Evolutionary conservation across 2,329 filamentous ascomycete species (phyloP), one percentile per base, ranked within the genome.

Genomic region (Trichocomaceae sp.): DNA sequence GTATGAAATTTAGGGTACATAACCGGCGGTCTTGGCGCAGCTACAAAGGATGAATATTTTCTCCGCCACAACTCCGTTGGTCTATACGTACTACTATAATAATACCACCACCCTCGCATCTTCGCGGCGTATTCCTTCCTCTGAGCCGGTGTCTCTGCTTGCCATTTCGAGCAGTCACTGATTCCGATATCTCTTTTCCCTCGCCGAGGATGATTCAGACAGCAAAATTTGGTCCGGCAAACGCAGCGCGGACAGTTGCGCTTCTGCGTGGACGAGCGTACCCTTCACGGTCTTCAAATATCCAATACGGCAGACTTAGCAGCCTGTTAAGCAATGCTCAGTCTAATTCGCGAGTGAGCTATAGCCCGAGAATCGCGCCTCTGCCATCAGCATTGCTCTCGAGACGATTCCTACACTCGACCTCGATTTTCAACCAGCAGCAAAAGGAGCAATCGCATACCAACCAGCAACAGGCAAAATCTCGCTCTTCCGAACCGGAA

Each of bases 141-240:
- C 19, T 37, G 37, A 31, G 29, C n/a, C 33, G 29, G 29, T 47
- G 12, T 12, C 13, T 17, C 45, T 55, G 37, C 26, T 50, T 55
- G 37, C 19, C 12, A 9, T 55, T n/a, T 35, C 7, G 39, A 17
- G 39, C 39, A 42, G 39, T 42, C 17, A 42, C 39, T 42, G 35
- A 5, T 22, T 17, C 44, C n/a, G 33, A 47, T 12, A 22, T 20
- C 42, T 26, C 45, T 17, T 54, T 26, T 33, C 51, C 39, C 42
- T 50, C 33, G 29, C 51, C 65, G 62, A 72, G 67, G 62, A 74
- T 74, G 72, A 69, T 74, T 62, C 65, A 66, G 52, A 62, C 71
- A 61, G 63, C 61, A 26, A 72, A 63, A 60, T 64, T 71, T 46
- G 51, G 56, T 47, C 57, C 60, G 65, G 64, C 69, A 50, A 65